Evolutionary conservation across 2,329 filamentous ascomycete genomes (phyloP).

Genomic region (Colletotrichum lupini): DNA sequence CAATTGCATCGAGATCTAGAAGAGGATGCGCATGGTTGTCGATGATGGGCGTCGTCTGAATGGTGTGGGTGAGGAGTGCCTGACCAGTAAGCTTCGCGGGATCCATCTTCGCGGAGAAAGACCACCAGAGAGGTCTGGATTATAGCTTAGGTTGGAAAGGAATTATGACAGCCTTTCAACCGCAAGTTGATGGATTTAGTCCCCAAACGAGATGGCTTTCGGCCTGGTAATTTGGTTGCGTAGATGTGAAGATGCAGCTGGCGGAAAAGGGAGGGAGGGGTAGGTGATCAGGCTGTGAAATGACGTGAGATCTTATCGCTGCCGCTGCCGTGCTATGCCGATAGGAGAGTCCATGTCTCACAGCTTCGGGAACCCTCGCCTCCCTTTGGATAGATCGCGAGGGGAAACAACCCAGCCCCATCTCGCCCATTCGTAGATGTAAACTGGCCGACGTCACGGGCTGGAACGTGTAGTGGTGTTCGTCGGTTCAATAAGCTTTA

Average conservation of each 20-base stretch:
- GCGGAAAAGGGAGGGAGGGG: slow-evolving; percentile 10
- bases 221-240: background rate
- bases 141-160: background rate
- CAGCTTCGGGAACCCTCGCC: background rate
- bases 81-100: slow-evolving; percentile 37
- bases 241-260: slow-evolving; percentile 12
- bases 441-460: background rate
- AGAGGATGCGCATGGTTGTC: slow-evolving; percentile 81
- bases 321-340: background rate
- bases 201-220: background rate
- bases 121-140: slow-evolving; percentile 12
- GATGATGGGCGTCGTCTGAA: slow-evolving; percentile 71
- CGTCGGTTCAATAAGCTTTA: background rate
- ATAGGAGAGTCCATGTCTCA: slow-evolving; percentile 19
- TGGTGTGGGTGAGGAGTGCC: slow-evolving; percentile 48
- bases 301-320: slow-evolving; percentile 32
- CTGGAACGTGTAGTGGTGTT: background rate
- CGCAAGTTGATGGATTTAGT: slow-evolving; percentile 14
- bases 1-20: slow-evolving; percentile 61
- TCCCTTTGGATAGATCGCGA: background rate
- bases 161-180: slow-evolving; percentile 14
- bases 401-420: background rate
- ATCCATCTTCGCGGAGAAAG: slow-evolving; percentile 33
- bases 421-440: background rate
- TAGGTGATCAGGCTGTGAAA: slow-evolving; percentile 14